Evolutionary conservation across 225 moss, liverwort and hornwort genomes (phyloP).

Genomic region (Ulota crispa): DNA sequence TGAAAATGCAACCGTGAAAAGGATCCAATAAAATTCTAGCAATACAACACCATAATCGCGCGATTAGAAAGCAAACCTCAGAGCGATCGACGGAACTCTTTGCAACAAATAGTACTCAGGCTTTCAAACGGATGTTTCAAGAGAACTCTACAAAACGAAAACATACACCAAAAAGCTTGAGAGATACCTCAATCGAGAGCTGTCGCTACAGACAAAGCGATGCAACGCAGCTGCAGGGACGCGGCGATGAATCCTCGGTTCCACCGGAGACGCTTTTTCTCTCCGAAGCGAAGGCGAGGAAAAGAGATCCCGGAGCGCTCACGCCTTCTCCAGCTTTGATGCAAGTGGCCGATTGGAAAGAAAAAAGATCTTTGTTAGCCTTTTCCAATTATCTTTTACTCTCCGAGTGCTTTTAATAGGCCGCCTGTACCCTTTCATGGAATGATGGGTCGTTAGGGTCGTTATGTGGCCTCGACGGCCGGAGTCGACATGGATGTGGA

Average conservation of each 20-base stretch:
- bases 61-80: neutral
- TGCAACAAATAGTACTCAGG: neutral
- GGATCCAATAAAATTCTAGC: neutral
- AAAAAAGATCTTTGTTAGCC: neutral
- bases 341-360: neutral
- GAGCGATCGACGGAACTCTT: neutral
- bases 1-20: neutral
- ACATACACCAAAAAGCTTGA: neutral
- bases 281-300: neutral
- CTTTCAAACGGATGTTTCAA: neutral
- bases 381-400: neutral
- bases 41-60: neutral
- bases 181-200: conserved; percentile 11
- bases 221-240: neutral
- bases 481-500: neutral
- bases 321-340: neutral
- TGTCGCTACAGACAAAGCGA: neutral
- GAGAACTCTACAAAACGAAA: neutral
- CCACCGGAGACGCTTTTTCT: neutral
- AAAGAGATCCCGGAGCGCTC: neutral
- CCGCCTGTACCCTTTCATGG: conserved; percentile 10
- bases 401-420: neutral
- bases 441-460: neutral
- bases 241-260: neutral
- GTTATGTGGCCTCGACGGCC: neutral